Base-by-base conservation (phyloP, 495 filamentous ascomycete genomes). In the Aspergillus panamensis region DNA sequence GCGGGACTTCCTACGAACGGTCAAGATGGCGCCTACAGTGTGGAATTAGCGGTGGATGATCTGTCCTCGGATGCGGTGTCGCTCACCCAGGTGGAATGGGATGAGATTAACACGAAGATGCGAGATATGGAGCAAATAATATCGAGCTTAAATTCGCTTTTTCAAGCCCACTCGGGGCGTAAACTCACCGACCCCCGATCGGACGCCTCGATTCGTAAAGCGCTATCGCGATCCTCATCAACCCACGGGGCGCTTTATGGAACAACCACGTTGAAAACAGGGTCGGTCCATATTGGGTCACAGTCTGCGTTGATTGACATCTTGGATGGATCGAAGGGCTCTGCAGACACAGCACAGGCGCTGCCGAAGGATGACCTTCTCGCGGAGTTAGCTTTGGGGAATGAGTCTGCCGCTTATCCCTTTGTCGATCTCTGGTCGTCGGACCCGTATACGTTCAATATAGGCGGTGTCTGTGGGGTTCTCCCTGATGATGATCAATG, bases 361-460 rank as follows among this genome's bases (percentile, higher is more conserved):
- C 74, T 92, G n/a, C 76, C 92, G 33, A 83, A 87, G 69, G 87
- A 89, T 55, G 88, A 88, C 65, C 85, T 95, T 67, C 80, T 91
- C 32, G 87, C 88, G 9, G 86, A 92, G 17, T 82, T 95, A 39
- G 90, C 88, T 16, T 75, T 95, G 48, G 89, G 91, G 60, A 91
- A 91, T 61, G 87, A 90, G 50, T 79, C 80, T 19, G 86, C 87
- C 14, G 86, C 88, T 39, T 95, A 92, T 66, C 90, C 90, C 8
- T 87, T 95, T 58, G 80, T 84, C 14, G 82, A 84, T 65, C 70
- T 86, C 29, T 86, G 82, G 82, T 76, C 80, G 6, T 82, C 80
- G 0, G 80, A 83, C 64, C 88, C 89, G 62, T 88, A 82, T 8
- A 79, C 84, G 4, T 82, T 84, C 21, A 84, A 90, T 63, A 84